Evolutionary conservation across 179 eudicot genomes (phyloP), one percentile per base, ranked within the genome.

Genomic region (Dionaea muscipula): DNA sequence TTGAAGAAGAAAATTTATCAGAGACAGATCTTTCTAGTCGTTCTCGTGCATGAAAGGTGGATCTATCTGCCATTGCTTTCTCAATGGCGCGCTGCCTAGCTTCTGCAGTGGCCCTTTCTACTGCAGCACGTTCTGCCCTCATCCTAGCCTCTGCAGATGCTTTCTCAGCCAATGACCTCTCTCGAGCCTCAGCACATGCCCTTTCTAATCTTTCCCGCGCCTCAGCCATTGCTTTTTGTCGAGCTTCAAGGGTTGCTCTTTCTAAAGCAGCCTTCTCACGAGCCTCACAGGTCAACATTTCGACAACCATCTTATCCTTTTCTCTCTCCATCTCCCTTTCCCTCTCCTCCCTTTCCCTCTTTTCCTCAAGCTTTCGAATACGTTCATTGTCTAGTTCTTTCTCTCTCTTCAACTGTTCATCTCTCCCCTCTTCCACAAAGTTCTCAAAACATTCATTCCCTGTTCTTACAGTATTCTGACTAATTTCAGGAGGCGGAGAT

Each of bases 71-170:
- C 75, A 70, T 71, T 57, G 84, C 82, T 76, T 85, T 89, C 69
- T 89, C 95, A 41, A 81, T 65, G 59, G 95, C 96, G 47, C 91
- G 96, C 61, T 83, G 85, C 45, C 94, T 81, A 68, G 97, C 99
- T 74, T 93, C 99, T 28, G 78, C 84, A 37, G 84, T 76, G 49
- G 85, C 96, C 66, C 90, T 74, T 68, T 83, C 96, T 16, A 83
- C 91, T 54, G 95, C 95, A 61, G 88, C 93, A 43, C 94, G 96
- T 65, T 88, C 96, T 41, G 84, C 83, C 64, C 75, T 77, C 64
- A 79, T 71, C 71, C 70, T 83, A 53, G 87, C 81, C 57, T 81
- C 85, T 9, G 41, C 23, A 19, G 83, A 68, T 72, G 81, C 67
- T 67, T 76, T 88, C 22, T 81, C 86, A 48, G 78, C 66, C 18